phyloP scores from a whole-genome alignment of 306 rosid species.

The Notholithocarpus densiflorus region DNA sequence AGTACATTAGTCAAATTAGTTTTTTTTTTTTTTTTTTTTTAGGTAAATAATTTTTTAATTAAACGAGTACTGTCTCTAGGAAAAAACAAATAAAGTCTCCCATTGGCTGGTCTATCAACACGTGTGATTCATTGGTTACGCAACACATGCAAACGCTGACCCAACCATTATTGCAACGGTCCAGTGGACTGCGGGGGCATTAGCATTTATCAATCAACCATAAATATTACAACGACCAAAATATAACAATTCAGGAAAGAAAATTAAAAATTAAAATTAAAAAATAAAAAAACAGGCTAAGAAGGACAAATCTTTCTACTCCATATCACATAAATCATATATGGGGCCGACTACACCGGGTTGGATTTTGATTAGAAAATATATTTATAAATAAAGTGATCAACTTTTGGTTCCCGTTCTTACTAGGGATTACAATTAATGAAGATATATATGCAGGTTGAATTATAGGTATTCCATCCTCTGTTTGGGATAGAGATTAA shows the following conservation, averaged over 20 bases:
- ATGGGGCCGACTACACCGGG: neutral
- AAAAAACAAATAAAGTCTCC: neutral
- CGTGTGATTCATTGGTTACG: neutral
- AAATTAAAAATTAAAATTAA: neutral
- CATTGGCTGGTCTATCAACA: neutral
- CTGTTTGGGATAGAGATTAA: too few species aligned
- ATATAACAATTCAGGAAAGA: neutral
- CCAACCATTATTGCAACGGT: neutral
- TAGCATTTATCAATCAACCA: neutral
- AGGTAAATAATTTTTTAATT: neutral
- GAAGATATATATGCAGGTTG: too few species aligned
- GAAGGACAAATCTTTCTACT: neutral
- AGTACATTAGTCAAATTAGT: too few species aligned
- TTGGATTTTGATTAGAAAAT: too few species aligned
- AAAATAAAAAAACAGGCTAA: neutral
- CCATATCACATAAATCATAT: neutral
- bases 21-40: too few species aligned
- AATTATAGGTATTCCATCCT: too few species aligned
- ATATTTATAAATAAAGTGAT: too few species aligned
- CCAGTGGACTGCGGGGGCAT: neutral
- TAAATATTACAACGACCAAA: too few species aligned
- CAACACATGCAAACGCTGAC: neutral
- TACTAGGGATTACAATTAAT: too few species aligned
- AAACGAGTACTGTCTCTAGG: neutral
- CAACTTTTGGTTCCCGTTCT: too few species aligned